These are phyloP conservation scores for Boletellus deceptivus DNA, from an alignment of 1,284 basidiomycete species.

Conservation along the genomic window DNA sequence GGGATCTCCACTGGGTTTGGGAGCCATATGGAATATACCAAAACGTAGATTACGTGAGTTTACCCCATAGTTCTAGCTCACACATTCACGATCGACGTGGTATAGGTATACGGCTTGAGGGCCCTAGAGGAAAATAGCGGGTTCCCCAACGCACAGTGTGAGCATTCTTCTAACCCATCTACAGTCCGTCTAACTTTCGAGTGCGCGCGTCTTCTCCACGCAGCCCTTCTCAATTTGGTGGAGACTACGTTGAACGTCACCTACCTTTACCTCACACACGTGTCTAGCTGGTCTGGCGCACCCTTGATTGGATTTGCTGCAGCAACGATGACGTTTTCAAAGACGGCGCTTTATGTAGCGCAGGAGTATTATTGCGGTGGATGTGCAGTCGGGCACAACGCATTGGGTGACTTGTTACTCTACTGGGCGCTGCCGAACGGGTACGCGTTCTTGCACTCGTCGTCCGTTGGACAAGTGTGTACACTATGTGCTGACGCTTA, in stretches of 20 bases:
- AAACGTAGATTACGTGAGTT: conserved; percentile 59
- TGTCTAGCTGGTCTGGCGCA: conserved; percentile 56
- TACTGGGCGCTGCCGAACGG: conserved; percentile 80
- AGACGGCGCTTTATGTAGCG: conserved; percentile 80
- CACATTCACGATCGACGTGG: conserved; percentile 14
- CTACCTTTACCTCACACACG: conserved; percentile 76
- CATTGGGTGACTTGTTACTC: conserved; percentile 47
- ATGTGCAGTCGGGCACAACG: conserved; percentile 79
- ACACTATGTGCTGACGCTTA: background rate
- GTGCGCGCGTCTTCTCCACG: background rate
- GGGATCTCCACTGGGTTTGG: conserved; percentile 89
- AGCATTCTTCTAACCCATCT: conserved; percentile 17
- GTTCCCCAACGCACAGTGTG: conserved; percentile 87
- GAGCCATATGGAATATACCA: conserved; percentile 77
- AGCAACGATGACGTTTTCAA: conserved; percentile 76
- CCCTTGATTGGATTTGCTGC: conserved; percentile 75
- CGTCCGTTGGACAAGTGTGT: background rate
- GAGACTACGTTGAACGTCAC: conserved; percentile 75
- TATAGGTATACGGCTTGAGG: conserved; percentile 69
- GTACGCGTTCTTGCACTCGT: conserved; percentile 40
- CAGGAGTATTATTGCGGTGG: conserved; percentile 74
- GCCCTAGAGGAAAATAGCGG: conserved; percentile 67
- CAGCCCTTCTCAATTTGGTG: conserved; percentile 77
- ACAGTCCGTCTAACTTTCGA: background rate
- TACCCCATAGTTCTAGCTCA: background rate